Conservation (phyloP, 306 rosid genomes). For the Dalbergia cultrata region DNA sequence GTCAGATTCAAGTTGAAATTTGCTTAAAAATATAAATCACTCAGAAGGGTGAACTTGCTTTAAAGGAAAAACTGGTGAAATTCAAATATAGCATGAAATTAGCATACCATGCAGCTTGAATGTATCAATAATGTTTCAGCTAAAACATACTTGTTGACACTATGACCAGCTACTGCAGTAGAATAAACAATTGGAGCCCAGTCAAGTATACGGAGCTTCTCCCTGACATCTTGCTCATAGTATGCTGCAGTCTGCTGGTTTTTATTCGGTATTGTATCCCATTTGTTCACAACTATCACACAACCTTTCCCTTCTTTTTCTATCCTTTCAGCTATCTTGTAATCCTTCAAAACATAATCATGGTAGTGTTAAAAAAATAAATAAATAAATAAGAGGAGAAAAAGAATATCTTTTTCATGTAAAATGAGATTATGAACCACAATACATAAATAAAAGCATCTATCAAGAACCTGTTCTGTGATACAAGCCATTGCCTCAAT, state of each 20-base stretch:
- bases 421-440: background rate
- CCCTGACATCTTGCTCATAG: slow-evolving; percentile 94
- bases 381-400: background rate
- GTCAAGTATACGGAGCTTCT: slow-evolving; percentile 80
- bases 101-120: slow-evolving; percentile 34
- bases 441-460: slow-evolving; percentile 15
- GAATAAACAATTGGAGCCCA: slow-evolving; percentile 97
- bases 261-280: slow-evolving; percentile 97
- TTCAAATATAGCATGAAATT: slow-evolving; percentile 34
- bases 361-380: background rate
- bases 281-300: slow-evolving; percentile 92
- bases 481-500: slow-evolving; percentile 97
- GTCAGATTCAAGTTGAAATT: slow-evolving; percentile 41
- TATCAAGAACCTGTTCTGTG: slow-evolving; percentile 79
- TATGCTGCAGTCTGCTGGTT: slow-evolving; percentile 88
- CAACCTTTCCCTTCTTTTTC: slow-evolving; percentile 96
- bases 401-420: background rate
- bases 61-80: slow-evolving; percentile 27
- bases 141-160: slow-evolving; percentile 85
- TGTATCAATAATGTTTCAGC: slow-evolving; percentile 27
- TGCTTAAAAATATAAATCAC: slow-evolving; percentile 7
- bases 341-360: slow-evolving; percentile 69
- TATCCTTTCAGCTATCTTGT: slow-evolving; percentile 93
- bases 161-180: slow-evolving; percentile 86
- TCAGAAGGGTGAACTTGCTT: slow-evolving; percentile 26